These are phyloP conservation scores for Pseudonectria buxi DNA, from an alignment of 2,329 filamentous ascomycete species.

Conservation along the genomic window DNA sequence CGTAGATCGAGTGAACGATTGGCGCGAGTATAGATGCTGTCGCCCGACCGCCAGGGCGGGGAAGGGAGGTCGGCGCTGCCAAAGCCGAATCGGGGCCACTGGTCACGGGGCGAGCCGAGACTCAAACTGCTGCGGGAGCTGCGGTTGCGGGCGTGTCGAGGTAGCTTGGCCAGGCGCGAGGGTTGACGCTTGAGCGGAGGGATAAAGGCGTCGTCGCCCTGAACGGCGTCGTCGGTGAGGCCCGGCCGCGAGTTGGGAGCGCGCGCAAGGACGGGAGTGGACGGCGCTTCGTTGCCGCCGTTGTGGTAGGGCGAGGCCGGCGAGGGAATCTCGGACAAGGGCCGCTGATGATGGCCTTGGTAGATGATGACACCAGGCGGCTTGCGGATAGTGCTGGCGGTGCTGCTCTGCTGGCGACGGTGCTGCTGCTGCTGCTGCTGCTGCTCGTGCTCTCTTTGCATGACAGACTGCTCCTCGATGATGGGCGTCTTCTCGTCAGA, in stretches of 20 bases:
- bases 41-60: constrained; percentile 27
- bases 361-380: constrained; percentile 51
- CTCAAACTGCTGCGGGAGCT: constrained; percentile 41
- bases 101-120: constrained; percentile 34
- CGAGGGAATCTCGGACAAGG: constrained; percentile 24
- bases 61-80: constrained; percentile 26
- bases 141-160: constrained; percentile 34
- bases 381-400: constrained; percentile 34
- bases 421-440: constrained; percentile 9
- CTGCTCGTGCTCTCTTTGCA: constrained; percentile 3
- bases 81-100: constrained; percentile 27
- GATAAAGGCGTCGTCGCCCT: constrained; percentile 55
- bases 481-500: constrained; percentile 25
- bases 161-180: constrained; percentile 47
- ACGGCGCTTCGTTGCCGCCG: constrained; percentile 39
- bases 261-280: constrained; percentile 47
- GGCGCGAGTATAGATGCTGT: constrained; percentile 19
- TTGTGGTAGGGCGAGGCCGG: constrained; percentile 27
- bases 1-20: constrained; percentile 17
- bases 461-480: constrained; percentile 7
- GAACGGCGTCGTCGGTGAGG: constrained; percentile 54
- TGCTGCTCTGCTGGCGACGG: constrained; percentile 25
- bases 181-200: constrained; percentile 44
- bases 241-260: constrained; percentile 58
- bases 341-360: constrained; percentile 24